phyloP scores from a whole-genome alignment of 1,284 basidiomycete genomes.

The Ustilago sp. region DNA sequence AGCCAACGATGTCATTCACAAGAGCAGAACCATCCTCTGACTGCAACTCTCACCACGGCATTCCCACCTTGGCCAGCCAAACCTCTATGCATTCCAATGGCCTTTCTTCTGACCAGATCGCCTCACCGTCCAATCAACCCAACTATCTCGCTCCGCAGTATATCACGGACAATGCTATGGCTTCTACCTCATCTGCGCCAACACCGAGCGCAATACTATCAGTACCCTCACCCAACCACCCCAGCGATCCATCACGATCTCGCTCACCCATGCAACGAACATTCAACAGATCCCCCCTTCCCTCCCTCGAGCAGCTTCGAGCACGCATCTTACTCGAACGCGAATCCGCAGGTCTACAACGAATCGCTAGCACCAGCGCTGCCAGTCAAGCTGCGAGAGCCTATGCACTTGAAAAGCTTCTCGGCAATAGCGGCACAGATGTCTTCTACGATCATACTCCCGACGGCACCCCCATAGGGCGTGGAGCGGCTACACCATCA shows the following conservation, averaged over 20 bases:
- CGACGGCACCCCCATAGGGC: constrained; percentile 40
- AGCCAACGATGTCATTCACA: not conserved
- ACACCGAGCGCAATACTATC: constrained; percentile 6
- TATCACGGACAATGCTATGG: not conserved
- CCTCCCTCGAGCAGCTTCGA: constrained; percentile 65
- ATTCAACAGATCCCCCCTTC: constrained; percentile 55
- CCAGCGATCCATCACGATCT: constrained; percentile 24
- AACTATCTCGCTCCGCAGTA: not conserved
- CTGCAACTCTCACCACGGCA: not conserved
- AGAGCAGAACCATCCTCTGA: constrained; percentile 6
- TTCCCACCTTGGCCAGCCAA: not conserved
- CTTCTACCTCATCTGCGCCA: constrained; percentile 8
- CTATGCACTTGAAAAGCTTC: constrained; percentile 66
- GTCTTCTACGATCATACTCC: constrained; percentile 51
- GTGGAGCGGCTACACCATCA: constrained; percentile 39
- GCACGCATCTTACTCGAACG: constrained; percentile 64
- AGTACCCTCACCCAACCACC: constrained; percentile 8
- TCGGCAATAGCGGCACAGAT: constrained; percentile 58
- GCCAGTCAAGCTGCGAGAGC: constrained; percentile 65
- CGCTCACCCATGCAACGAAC: constrained; percentile 42
- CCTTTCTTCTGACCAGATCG: constrained; percentile 3
- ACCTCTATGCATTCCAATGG: constrained; percentile 1
- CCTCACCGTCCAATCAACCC: constrained; percentile 1
- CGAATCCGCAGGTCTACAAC: constrained; percentile 51
- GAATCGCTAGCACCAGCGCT: constrained; percentile 61